Base-by-base conservation (phyloP, 75 land plant genomes). In the Sequoiadendron giganteum region DNA sequence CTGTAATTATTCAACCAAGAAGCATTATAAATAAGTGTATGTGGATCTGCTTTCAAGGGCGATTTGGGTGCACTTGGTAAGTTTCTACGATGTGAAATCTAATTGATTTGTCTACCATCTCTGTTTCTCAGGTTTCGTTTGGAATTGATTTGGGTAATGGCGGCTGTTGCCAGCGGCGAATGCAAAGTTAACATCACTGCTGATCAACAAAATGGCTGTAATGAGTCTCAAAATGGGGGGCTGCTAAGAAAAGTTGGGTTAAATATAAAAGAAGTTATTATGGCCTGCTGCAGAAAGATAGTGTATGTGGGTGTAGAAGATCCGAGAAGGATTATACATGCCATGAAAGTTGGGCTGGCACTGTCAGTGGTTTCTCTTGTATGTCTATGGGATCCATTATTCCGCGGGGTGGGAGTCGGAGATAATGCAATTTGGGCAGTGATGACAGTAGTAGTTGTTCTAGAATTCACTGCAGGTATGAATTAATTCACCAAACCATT, bases 381-480 rank as follows among this genome's bases (percentile, higher is more conserved):
- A 56, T 93, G 92, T 85, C 83, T 95, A 8, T 34, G 89, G 87
- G 92, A 93, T 89, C 93, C 93, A 36, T 83, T 95, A 75, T 95
- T 90, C 84, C 36, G 88, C 56, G 91, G 91, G 1, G 83, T 95
- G 34, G 91, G 91, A 10, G 83, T 95, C 16, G 96, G 94, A 4
- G 72, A 94, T 30, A 91, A 91, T 90, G 92, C 94, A 8, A 90
- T 94, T 45, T 95, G 97, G 97, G 97, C 95, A 70, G 93, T 94
- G 86, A 93, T 95, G 87, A 95, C 97, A 15, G 97, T 94, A 15
- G 97, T 94, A 15, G 97, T 95, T 18, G 97, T 94, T 15, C 94
- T 95, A 43, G 97, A 95, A 87, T 95, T 92, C 87, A 94, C 95
- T 47, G 97, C 94, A 68, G 97, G 97, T 95, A 76, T 78, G 11